Evolutionary conservation across 2,329 filamentous ascomycete genomes (phyloP).

Genomic region (Trichoderma sp.): DNA sequence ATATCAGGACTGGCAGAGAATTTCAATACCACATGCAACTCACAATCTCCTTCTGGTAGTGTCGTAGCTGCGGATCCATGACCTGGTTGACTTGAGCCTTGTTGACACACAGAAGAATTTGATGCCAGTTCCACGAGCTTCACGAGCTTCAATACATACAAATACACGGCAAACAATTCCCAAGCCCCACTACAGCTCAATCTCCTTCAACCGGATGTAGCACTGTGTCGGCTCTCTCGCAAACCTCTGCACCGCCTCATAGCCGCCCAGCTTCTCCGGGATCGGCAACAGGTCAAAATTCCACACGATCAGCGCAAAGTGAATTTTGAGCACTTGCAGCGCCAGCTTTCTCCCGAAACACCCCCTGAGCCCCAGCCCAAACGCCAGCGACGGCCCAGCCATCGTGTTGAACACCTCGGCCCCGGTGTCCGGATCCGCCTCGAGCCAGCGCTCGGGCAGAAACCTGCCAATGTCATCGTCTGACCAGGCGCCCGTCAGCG

Average conservation of each 20-base stretch:
- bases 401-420: constrained; percentile 37
- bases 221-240: constrained; percentile 18
- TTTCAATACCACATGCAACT: not conserved
- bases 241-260: constrained; percentile 23
- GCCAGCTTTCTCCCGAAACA: constrained; percentile 47
- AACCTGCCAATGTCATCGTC: constrained; percentile 38
- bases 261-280: constrained; percentile 13
- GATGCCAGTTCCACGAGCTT: constrained; percentile 1
- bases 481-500: constrained; percentile 35
- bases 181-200: constrained; percentile 8
- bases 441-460: constrained; percentile 46
- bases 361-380: constrained; percentile 43
- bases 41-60: not conserved
- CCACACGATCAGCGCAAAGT: constrained; percentile 44
- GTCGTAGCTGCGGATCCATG: not conserved
- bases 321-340: constrained; percentile 41
- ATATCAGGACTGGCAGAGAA: not conserved
- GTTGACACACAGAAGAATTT: not conserved
- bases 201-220: constrained; percentile 14
- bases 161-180: not conserved
- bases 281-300: constrained; percentile 39
- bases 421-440: constrained; percentile 15
- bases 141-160: constrained; percentile 3
- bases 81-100: not conserved
- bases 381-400: constrained; percentile 43